Percentiles rank a stretch among this genome's conserved stretches.
Evolutionary conservation across 352 stramenopile species (phyloP).

Genomic region (Globisporangium nunn): DNA sequence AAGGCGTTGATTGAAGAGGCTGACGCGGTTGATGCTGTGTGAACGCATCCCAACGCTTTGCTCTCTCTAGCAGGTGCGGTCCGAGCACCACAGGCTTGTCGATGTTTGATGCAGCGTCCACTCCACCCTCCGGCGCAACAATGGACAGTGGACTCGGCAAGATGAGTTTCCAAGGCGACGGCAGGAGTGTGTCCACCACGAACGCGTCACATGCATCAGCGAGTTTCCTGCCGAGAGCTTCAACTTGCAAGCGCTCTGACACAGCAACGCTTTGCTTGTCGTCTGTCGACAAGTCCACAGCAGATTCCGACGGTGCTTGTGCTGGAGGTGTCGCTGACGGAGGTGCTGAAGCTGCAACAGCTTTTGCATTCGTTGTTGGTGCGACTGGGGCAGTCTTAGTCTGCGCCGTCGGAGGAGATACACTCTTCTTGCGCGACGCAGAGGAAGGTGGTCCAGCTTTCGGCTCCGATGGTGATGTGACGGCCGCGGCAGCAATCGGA

Average conservation of each 20-base stretch:
- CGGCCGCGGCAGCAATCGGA: slow-evolving; percentile 10
- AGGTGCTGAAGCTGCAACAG: not conserved
- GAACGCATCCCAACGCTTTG: slow-evolving; percentile 22
- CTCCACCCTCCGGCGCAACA: not conserved
- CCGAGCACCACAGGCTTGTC: slow-evolving; percentile 13
- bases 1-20: not conserved
- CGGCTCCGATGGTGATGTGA: slow-evolving; percentile 9
- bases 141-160: slow-evolving; percentile 1
- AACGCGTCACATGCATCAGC: slow-evolving; percentile 13
- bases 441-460: slow-evolving; percentile 6
- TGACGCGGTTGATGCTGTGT: slow-evolving; percentile 17
- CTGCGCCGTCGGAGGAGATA: slow-evolving; percentile 11
- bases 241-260: slow-evolving; percentile 7
- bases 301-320: not conserved
- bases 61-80: slow-evolving; percentile 15
- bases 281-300: not conserved
- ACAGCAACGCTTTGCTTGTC: slow-evolving; percentile 1
- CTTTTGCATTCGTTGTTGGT: not conserved
- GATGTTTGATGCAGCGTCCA: not conserved
- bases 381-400: slow-evolving; percentile 2
- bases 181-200: slow-evolving; percentile 22
- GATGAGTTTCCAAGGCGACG: slow-evolving; percentile 8
- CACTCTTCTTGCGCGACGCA: slow-evolving; percentile 19
- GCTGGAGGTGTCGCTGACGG: not conserved
- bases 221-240: slow-evolving; percentile 15